phyloP scores from a whole-genome alignment of 2,329 filamentous ascomycete genomes.

The Cyphellophora attinorum region DNA sequence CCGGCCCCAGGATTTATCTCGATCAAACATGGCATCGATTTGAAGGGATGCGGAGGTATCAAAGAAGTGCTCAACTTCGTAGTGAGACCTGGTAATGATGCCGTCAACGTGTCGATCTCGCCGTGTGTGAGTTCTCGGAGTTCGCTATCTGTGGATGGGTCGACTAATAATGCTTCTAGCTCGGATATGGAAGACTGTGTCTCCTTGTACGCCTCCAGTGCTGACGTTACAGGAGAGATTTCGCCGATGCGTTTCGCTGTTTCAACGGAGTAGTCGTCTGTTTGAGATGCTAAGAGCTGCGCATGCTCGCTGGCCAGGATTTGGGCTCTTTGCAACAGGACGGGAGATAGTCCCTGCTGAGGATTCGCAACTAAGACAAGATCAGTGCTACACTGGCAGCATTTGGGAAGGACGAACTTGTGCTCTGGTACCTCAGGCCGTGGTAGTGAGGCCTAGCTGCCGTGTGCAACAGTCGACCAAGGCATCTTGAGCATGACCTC shows the following conservation, averaged over 20 bases:
- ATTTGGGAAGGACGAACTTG: neutral
- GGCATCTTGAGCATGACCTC: slow-evolving; percentile 5
- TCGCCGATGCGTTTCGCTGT: slow-evolving; percentile 49
- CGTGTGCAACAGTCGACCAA: slow-evolving; percentile 9
- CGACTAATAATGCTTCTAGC: slow-evolving; percentile 65
- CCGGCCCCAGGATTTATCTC: slow-evolving; percentile 90
- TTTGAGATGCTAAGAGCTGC: slow-evolving; percentile 41
- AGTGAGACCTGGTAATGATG: slow-evolving; percentile 53
- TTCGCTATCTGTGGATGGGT: slow-evolving; percentile 51
- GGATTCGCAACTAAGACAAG: too few species aligned
- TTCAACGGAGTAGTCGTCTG: slow-evolving; percentile 44
- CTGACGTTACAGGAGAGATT: slow-evolving; percentile 40
- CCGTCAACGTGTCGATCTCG: slow-evolving; percentile 61
- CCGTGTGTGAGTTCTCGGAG: slow-evolving; percentile 50
- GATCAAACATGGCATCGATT: slow-evolving; percentile 76
- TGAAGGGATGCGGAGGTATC: slow-evolving; percentile 82
- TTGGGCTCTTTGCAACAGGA: slow-evolving; percentile 47
- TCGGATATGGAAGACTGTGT: slow-evolving; percentile 53
- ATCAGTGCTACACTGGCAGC: too few species aligned
- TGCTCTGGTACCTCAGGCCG: slow-evolving; percentile 1
- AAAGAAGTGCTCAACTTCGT: slow-evolving; percentile 64
- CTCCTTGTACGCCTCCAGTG: slow-evolving; percentile 48
- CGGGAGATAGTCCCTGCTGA: slow-evolving; percentile 31
- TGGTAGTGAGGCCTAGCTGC: slow-evolving; percentile 1
- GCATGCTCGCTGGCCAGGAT: slow-evolving; percentile 46